These are phyloP conservation scores for Mesembryanthemum crystallinum DNA, from an alignment of 148 eudicot species.

Conservation along the genomic window DNA sequence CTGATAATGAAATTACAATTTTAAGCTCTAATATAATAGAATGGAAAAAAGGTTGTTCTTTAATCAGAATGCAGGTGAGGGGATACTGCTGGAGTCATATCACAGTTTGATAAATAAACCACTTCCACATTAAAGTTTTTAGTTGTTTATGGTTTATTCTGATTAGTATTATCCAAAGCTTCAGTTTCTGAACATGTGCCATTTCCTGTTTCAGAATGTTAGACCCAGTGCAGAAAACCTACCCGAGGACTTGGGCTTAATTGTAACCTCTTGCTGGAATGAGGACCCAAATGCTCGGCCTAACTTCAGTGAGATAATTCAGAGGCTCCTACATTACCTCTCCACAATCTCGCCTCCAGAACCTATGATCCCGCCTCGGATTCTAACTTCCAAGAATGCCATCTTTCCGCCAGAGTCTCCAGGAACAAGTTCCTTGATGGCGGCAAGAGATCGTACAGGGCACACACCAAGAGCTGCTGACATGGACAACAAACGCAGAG, in stretches of 20 bases:
- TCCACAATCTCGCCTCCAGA: conserved; percentile 43
- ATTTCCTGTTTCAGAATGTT: conserved; percentile 39
- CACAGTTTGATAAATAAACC: too few relatives aligned
- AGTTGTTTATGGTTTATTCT: not conserved
- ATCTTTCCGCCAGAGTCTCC: conserved; percentile 67
- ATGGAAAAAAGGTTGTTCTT: too few relatives aligned
- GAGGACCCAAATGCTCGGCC: conserved; percentile 65
- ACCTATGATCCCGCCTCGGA: conserved; percentile 44
- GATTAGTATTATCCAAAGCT: not conserved
- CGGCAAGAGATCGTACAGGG: conserved; percentile 34
- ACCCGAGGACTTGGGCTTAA: conserved; percentile 56
- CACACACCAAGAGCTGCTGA: conserved; percentile 41
- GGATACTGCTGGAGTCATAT: too few relatives aligned
- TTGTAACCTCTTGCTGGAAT: conserved; percentile 67
- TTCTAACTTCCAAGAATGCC: conserved; percentile 46
- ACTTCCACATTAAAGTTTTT: too few relatives aligned
- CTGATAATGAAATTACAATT: too few relatives aligned
- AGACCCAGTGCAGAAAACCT: conserved; percentile 68
- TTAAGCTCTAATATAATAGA: too few relatives aligned
- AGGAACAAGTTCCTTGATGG: conserved; percentile 65
- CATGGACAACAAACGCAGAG: conserved; percentile 33
- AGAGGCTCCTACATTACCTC: conserved; percentile 62
- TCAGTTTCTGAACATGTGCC: not conserved
- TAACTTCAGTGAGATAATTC: conserved; percentile 63
- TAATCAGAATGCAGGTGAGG: too few relatives aligned